Base-by-base conservation (phyloP, 2,329 filamentous ascomycete genomes). In the Hymenoscyphus infarciens region DNA sequence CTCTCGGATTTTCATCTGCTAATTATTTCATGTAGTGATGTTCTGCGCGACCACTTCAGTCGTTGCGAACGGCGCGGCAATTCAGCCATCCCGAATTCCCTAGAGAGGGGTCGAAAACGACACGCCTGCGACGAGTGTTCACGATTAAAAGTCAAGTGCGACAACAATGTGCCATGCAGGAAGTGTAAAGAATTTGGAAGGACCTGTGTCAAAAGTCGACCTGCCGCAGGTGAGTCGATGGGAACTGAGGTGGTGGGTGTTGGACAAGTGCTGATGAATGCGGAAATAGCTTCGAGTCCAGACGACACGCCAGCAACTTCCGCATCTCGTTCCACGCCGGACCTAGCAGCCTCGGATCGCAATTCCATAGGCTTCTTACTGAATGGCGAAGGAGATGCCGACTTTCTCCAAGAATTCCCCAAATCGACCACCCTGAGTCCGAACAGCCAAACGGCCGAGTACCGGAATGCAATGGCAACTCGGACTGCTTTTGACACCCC, bases 71-170 rank as follows among this genome's bases (percentile, higher is more conserved):
- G 66, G 7, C 63, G 72, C 4, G 72, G 72, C 19, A 62, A 61
- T 16, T 69, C 68, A 16, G 68, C 71, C 10, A 74, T 74, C 27
- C 72, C 72, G 5, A 70, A 66, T 59, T 72, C 71, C 1, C 60
- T 74, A 1, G 72, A 74, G 54, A 61, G 72, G 61, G 72, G 72
- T n/a, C 68, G 72, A 16, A 74, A 74, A 63, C 66, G 72, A 29
- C 72, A 73, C 64, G 72, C 72, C 13, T 74, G 72, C 63, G 70
- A 74, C 55, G 71, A 74, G 57, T 74, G 72, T 61, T 72, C 71
- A 25, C 63, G 72, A 56, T 60, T 74, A 33, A 74, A 74, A 61
- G 68, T 74, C 61, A 74, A 74, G 63, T 74, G 72, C 63, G 72
- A 74, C 63, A 72, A 70, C 56, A 67, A 71, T 58, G 65, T 70